Base-by-base conservation (phyloP, 768 basidiomycete genomes). In the Aureoboletus auriporus region DNA sequence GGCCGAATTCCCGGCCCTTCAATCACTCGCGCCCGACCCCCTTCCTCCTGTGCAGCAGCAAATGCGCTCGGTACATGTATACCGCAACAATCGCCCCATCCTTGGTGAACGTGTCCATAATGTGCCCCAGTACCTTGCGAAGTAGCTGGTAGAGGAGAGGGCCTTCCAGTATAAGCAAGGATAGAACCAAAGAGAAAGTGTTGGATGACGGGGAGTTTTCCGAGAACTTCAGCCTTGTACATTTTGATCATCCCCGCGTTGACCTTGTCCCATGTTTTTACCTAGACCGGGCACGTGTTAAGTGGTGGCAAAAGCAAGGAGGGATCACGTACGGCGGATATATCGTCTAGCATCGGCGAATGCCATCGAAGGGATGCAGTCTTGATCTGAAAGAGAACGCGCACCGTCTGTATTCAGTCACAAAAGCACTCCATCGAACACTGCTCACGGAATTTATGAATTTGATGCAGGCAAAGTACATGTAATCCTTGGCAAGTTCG, bases 301-400 rank as follows among this genome's bases (percentile, higher is more conserved):
- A 23, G 20, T 23, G 20, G 20, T 23, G 20, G 4, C 20, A 4
- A 23, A 3, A n/a, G 35, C 4, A 5, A 3, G 27, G 8, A 8
- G 26, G 14, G 7, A 20, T 16, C 29, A 8, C 75, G 36, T 52
- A 70, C 93, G 0, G 86, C 92, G 1, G 93, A 94, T 47, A 98
- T 98, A 61, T 98, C 95, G 65, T 97, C 92, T 7, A 99, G 79
- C 95, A 99, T 98, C 1, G 95, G 95, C 0, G 93, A 96, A 70
- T 99, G 95, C 95, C 95, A 99, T 44, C 93, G 79, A 1, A 98
- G 75, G 0, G 93, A 93, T 0, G 94, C 93, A 0, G 93, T 92
- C 65, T 98, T 98, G 55, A 97, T 91, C 90, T 94, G 52, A 11
- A 26, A 27, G 16, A 12, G 1, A 6, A 28, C 34, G 0, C 26